Evolutionary conservation across 257 asterid genomes (phyloP), one percentile per base, ranked within the genome.

Genomic region (Rhazya stricta): DNA sequence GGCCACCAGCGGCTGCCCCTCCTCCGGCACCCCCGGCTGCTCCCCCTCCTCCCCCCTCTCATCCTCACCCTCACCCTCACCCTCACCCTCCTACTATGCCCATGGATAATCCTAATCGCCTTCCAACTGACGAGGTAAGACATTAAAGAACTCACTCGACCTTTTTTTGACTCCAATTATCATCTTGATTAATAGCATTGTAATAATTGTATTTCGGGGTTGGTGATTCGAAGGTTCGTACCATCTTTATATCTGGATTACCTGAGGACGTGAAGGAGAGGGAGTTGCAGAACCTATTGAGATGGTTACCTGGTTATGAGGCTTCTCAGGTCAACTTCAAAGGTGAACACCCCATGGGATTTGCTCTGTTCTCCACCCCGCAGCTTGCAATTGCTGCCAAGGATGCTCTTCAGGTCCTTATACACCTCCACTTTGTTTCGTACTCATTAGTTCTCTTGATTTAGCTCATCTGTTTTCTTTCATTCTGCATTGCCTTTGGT

Each of bases 201-300:
- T 19, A 15, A 32, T 62, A 23, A 71, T 71, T 36, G 37, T 63
- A 37, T 21, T 76, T 45, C 19, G 36, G 29, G 69, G 62, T 48
- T 65, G 46, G 54, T n/a, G 70, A 37, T 73, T 74, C 30, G 27
- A 69, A 89, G 94, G 86, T 88, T 27, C 94, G 99, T 41, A 92
- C 99, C 36, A 88, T 95, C 60, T 95, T 95, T 77, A 89, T 95
- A 56, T 88, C 99, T 30, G 99, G 99, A 36, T 85, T 95, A 78
- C 99, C 99, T 12, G 96, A 89, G 85, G 99, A 95, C 82, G 99
- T 95, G 76, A 95, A 88, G 79, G 99, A 95, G 90, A 87, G 99
- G 83, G 99, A 95, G 85, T 83, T 95, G 81, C 97, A 90, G 89
- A 95, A 95, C 80, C 81, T 93, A 78, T 83, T 95, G 78, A 88